Base-by-base conservation (phyloP, 208 protist genomes). In the Trypanosoma scelopori region DNA sequence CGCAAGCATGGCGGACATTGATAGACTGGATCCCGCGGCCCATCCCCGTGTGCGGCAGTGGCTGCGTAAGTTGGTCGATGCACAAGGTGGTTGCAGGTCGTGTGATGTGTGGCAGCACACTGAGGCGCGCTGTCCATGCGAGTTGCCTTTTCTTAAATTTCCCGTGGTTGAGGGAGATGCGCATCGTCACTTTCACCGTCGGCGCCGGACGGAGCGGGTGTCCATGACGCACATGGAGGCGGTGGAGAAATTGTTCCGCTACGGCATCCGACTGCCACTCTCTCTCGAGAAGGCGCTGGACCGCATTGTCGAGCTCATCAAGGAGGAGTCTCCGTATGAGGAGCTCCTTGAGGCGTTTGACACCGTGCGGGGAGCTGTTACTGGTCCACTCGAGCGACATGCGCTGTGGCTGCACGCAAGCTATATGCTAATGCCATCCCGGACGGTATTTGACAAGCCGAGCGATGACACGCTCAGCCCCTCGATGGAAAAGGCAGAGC, bases 401-500 rank as follows among this genome's bases (percentile, higher is more conserved):
- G 89, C 89, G 27, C 63, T 95, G 51, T 95, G 89, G 89, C 39
- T 92, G 5, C 85, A 92, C 73, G 86, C 89, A 37, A 86, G 83
- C 61, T 92, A 95, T 70, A 63, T 59, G 32, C 71, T 95, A 28
- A 63, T 80, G 37, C 89, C 89, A 27, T 89, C 81, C 48, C 74
- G 78, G 28, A 93, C 84, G 3, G 81, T 93, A n/a, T 93, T 95
- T 66, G 81, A 74, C 37, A 91, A 92, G 58, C 81, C 84, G 35
- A 86, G 65, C 72, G 89, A 95, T 65, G 77, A 85, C 32, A 56
- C 55, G 1, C 70, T 81, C 16, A 93, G 86, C 56, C 83, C 86
- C 41, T 65, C 82, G 15, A 79, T 93, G 79, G 59, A 66, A 61
- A 74, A 79, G 65, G 81, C 79, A 5, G 61, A 82, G 56, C 43